Evolutionary conservation across 106 monocot genomes (phyloP).

Genomic region (Triglochin maritima): DNA sequence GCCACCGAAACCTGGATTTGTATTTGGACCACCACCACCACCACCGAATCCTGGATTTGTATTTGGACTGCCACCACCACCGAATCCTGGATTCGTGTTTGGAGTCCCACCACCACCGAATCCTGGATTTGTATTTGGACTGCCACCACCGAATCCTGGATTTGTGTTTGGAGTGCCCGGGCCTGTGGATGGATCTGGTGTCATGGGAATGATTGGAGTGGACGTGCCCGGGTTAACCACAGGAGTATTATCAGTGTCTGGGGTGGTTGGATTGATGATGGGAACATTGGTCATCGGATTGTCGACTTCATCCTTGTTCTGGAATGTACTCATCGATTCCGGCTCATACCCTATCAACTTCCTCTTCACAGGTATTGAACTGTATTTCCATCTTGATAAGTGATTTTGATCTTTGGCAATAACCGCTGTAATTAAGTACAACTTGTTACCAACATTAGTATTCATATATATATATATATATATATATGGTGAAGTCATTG

Average conservation of each 20-base stretch:
- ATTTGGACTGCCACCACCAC: not conserved
- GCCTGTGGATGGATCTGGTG: conserved; percentile 6
- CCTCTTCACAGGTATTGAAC: not conserved
- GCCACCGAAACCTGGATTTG: no score
- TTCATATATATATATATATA: no score
- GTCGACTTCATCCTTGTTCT: conserved; percentile 19
- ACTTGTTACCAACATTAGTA: no score
- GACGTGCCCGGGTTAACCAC: not conserved
- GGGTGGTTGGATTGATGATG: conserved; percentile 28
- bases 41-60: not conserved
- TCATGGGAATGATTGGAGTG: conserved; percentile 2
- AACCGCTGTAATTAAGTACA: no score
- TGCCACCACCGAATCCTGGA: not conserved
- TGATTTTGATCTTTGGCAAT: not conserved
- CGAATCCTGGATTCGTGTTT: not conserved
- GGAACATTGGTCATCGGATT: conserved; percentile 43
- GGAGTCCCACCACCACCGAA: not conserved
- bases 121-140: not conserved
- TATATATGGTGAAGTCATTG: no score
- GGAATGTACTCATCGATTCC: not conserved
- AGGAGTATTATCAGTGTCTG: conserved; percentile 2
- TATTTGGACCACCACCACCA: not conserved
- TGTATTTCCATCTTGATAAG: no score
- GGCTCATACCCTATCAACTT: not conserved
- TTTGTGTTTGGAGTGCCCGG: conserved; percentile 1